Percentiles rank a stretch among this genome's conserved stretches.
phyloP scores from a whole-genome alignment of 2,329 filamentous ascomycete genomes.

The Colletotrichum tamarilloi region DNA sequence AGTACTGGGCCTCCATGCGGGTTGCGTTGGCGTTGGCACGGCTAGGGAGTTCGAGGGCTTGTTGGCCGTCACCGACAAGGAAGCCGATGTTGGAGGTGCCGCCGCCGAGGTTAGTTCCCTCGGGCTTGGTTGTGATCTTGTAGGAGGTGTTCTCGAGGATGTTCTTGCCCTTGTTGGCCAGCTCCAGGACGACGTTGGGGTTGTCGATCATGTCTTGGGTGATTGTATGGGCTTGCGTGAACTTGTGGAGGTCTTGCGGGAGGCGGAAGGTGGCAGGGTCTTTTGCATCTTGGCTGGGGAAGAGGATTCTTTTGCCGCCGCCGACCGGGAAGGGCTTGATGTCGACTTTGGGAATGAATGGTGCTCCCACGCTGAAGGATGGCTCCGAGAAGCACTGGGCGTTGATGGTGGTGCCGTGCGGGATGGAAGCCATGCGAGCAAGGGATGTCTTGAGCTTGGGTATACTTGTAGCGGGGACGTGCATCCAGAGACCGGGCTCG shows the following conservation, averaged over 20 bases:
- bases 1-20: conserved; percentile 10
- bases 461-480: conserved; percentile 44
- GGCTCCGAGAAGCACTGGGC: conserved; percentile 45
- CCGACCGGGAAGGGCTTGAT: conserved; percentile 43
- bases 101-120: conserved; percentile 40
- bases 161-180: conserved; percentile 44
- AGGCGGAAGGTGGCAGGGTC: conserved; percentile 38
- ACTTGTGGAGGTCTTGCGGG: conserved; percentile 44
- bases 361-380: conserved; percentile 33
- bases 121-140: conserved; percentile 40
- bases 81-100: conserved; percentile 47
- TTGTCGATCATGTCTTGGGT: conserved; percentile 44
- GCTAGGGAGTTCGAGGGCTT: background rate
- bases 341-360: conserved; percentile 35
- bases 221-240: conserved; percentile 45
- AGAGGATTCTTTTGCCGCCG: background rate
- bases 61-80: conserved; percentile 37
- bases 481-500: conserved; percentile 53
- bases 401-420: conserved; percentile 56
- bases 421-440: conserved; percentile 53
- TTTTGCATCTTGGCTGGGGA: background rate
- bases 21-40: conserved; percentile 4
- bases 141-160: conserved; percentile 46
- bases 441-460: conserved; percentile 41
- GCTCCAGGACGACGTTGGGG: conserved; percentile 43